Base-by-base conservation (phyloP, 805 yeast genomes). In the Sporopachydermia lactativora region DNA sequence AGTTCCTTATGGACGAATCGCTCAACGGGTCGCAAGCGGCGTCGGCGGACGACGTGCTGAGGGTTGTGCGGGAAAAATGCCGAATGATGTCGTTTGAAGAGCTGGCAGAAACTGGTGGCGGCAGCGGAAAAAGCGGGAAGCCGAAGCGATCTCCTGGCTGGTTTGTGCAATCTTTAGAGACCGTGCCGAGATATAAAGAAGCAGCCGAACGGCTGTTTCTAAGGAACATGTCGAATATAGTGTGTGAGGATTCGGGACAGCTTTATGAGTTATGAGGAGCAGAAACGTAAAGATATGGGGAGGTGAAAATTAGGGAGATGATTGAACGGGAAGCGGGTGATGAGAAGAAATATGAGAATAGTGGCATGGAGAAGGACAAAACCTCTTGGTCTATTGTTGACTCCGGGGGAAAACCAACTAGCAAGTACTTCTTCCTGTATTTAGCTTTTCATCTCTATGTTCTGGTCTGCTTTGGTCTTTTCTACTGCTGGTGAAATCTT, bases 31-130 rank as follows among this genome's bases (percentile, higher is more conserved):
- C 6, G n/a, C 16, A 36, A 11, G 14, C 19, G 15, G 28, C 54
- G 4, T 45, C 58, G 2, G 40, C 55, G 4, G 50, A 52, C 13
- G 54, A 54, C 31, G 53, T 58, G 5, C 40, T 50, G 4, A 45
- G 45, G 3, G 39, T 52, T 5, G 55, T 57, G 18, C 52, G 50
- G 39, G 43, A 43, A 18, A 60, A 55, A 3, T 48, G 50, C 31
- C 49, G 52, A 17, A 44, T 52, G 3, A 43, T 55, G 14, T 51
- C 60, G 4, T 47, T 57, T 14, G 28, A 14, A 5, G 19, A 5
- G 11, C 8, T 36, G 6, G 6, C 14, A 8, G 6, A 18, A 11
- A 14, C 16, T 5, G 6, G 6, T 6, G 19, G 5, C n/a, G 18
- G 18, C 18, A 8, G 8, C 5, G 16, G 16, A 5, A 36, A 36